Evolutionary conservation across 176 grass and related monocot species (phyloP).

Genomic region (Elymus sibiricus): DNA sequence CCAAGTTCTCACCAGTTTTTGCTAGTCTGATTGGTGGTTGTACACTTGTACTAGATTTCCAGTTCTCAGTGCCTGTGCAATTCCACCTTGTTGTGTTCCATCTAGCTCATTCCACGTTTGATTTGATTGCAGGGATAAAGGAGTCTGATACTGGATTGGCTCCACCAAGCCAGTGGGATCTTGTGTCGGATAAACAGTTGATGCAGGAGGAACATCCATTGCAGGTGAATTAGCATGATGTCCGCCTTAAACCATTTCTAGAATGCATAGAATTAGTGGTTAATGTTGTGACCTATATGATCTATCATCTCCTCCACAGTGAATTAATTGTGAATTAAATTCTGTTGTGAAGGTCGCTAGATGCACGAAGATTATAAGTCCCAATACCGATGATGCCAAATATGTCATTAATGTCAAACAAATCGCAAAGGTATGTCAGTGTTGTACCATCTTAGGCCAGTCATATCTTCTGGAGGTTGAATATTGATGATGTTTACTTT

Average conservation of each 20-base stretch:
- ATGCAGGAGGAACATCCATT: constrained; percentile 93
- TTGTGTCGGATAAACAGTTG: constrained; percentile 96
- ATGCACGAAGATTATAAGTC: constrained; percentile 95
- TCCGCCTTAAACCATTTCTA: too few species aligned
- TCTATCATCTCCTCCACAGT: not conserved
- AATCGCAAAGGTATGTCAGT: constrained; percentile 75
- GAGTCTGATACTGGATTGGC: constrained; percentile 95
- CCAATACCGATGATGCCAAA: constrained; percentile 92
- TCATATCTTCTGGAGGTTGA: not conserved
- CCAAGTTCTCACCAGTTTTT: not conserved
- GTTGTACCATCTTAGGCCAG: not conserved
- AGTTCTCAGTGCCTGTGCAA: not conserved
- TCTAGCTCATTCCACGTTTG: not conserved
- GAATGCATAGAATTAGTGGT: not conserved
- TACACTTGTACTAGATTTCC: not conserved
- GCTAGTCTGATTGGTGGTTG: not conserved
- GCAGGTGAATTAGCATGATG: constrained; percentile 38
- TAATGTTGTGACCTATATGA: not conserved
- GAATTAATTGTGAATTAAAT: not conserved
- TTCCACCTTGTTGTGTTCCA: not conserved
- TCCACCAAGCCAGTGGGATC: constrained; percentile 91
- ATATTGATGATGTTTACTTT: too few species aligned
- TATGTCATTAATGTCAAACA: constrained; percentile 99
- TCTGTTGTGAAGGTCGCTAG: constrained; percentile 61
- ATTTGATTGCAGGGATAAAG: constrained; percentile 67